Evolutionary conservation across 495 filamentous ascomycete genomes (phyloP).

Genomic region (Aspergillus avenaceus): DNA sequence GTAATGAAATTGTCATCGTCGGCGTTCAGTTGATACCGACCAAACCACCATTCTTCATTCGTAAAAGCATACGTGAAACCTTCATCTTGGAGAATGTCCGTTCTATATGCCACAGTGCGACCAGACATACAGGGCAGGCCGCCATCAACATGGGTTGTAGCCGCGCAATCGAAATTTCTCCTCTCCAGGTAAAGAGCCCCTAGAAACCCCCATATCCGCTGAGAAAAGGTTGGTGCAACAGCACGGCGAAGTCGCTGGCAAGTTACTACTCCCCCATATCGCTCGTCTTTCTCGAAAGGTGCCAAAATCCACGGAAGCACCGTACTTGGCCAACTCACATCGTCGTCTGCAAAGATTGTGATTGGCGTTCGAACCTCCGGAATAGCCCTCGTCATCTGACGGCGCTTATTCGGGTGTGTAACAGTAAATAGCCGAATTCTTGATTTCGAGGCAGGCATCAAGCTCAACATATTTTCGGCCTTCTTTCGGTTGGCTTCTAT

Average conservation of each 20-base stretch:
- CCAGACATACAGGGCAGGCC: constrained; percentile 87
- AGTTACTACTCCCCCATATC: constrained; percentile 76
- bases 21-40: constrained; percentile 69
- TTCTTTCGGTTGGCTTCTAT: constrained; percentile 58
- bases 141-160: constrained; percentile 80
- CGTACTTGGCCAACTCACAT: constrained; percentile 76
- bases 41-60: constrained; percentile 64
- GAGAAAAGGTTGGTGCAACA: constrained; percentile 48
- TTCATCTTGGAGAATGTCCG: constrained; percentile 72
- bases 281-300: constrained; percentile 68
- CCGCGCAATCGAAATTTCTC: constrained; percentile 84
- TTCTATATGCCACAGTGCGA: constrained; percentile 77
- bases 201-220: constrained; percentile 68
- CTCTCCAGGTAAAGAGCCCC: constrained; percentile 79
- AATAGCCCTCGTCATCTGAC: constrained; percentile 77
- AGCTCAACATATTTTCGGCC: constrained; percentile 47
- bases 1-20: constrained; percentile 87
- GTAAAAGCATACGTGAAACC: constrained; percentile 69
- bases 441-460: constrained; percentile 48
- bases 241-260: constrained; percentile 74
- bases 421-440: constrained; percentile 50
- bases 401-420: constrained; percentile 71
- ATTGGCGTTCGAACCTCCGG: constrained; percentile 70
- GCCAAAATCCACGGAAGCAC: constrained; percentile 80
- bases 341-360: constrained; percentile 82